Conservation (phyloP, 2,329 filamentous ascomycete species). For the Elsinoe necatrix region DNA sequence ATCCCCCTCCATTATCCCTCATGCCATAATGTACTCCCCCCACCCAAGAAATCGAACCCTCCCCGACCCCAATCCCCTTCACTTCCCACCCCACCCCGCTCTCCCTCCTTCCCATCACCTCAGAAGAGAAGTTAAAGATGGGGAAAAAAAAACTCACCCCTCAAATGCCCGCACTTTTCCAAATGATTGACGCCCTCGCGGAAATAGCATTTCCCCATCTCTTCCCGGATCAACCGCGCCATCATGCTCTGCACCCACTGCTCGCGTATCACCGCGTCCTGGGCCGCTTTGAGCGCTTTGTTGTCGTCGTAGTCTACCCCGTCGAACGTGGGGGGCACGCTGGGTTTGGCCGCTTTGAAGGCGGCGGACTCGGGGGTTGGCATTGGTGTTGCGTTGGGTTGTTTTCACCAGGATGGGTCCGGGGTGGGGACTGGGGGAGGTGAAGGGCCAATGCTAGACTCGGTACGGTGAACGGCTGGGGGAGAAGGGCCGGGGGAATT, state of each 20-base stretch:
- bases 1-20: neutral
- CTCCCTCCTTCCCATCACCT: neutral
- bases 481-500: too few species aligned
- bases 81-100: neutral
- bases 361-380: slow-evolving; percentile 73
- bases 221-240: slow-evolving; percentile 71
- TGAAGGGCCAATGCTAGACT: neutral
- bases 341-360: slow-evolving; percentile 78
- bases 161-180: slow-evolving; percentile 73
- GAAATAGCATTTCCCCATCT: slow-evolving; percentile 79
- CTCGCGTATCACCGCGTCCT: slow-evolving; percentile 73
- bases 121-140: too few species aligned
- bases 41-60: neutral
- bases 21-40: neutral
- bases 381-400: slow-evolving; percentile 45
- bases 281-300: slow-evolving; percentile 68
- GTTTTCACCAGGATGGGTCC: neutral
- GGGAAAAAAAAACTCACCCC: slow-evolving; percentile 54
- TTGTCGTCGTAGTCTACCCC: slow-evolving; percentile 82
- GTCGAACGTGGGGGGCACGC: slow-evolving; percentile 72
- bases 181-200: slow-evolving; percentile 78
- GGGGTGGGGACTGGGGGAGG: neutral
- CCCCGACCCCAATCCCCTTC: neutral
- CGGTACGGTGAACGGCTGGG: too few species aligned
- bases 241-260: slow-evolving; percentile 90